Base-by-base conservation (phyloP, 331 rosid species). In the Malus hybrid region DNA sequence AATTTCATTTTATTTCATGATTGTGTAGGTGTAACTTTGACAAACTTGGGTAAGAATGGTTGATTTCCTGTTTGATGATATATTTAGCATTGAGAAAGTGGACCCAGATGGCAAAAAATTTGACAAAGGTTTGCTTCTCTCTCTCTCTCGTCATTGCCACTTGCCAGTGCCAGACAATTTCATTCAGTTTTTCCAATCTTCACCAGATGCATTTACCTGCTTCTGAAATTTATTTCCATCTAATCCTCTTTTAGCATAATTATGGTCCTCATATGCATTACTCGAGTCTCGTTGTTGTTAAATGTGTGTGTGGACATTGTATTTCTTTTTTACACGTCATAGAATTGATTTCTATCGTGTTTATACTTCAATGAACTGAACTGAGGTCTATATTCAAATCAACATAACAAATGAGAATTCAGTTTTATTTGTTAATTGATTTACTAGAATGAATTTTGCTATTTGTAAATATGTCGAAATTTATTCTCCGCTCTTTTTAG, bases 101-200 rank as follows among this genome's bases (percentile, higher is more conserved):
- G 82, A 94, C 70, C 99, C 99, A 12, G 93, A 94, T 63, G 93
- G 93, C 67, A 85, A 87, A 89, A 89, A 86, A 80, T 92, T 86
- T 78, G 99, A 94, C 54, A 92, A 94, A 71, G 99, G 97, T 94
- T 84, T 70, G 78, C 44, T 42, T 62, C 52, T 28, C 55, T 48
- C 7, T 48, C 55, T 48, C 54, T 36, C 44, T 14, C 55, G n/a
- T 15, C 56, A 15, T 16, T 50, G 56, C 56, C 56, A 50, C n/a
- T 50, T 50, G 56, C 56, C 44, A 50, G 9, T 15, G 7, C 56
- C 56, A 50, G 56, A 16, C 56, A 15, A 5, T 50, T 59, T 20
- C 29, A 27, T 59, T 36, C 44, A 36, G 3, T 36, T 36, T 33
- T 65, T 65, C n/a, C 50, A 65, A 34, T 34, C 70, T 65, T 34